Evolutionary conservation across 192 early-diverging fungal species (phyloP).

Genomic region (Pecoramyces ruminantium): DNA sequence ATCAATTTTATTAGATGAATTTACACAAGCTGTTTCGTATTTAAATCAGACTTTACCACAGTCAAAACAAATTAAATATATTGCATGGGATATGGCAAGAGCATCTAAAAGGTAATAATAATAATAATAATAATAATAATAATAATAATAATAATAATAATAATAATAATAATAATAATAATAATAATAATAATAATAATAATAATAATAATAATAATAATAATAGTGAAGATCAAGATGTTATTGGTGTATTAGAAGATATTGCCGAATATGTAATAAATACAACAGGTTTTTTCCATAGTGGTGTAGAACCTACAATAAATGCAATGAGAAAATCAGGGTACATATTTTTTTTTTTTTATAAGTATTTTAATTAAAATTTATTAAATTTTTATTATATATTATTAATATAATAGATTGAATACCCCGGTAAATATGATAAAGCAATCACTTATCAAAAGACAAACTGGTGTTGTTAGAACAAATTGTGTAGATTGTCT

Average conservation of each 20-base stretch:
- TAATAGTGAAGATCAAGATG: slow-evolving; percentile 58
- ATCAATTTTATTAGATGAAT: slow-evolving; percentile 69
- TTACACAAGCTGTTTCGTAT: slow-evolving; percentile 61
- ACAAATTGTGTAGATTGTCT: slow-evolving; percentile 98
- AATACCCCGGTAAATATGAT: not conserved
- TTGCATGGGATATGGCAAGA: slow-evolving; percentile 96
- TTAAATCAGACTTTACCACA: slow-evolving; percentile 78
- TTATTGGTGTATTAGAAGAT: slow-evolving; percentile 73
- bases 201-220: not conserved
- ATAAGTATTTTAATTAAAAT: no score
- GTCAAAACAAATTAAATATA: slow-evolving; percentile 65
- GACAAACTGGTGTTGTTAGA: slow-evolving; percentile 76
- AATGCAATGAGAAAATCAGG: slow-evolving; percentile 6
- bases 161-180: not conserved
- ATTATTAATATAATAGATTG: not conserved
- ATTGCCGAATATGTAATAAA: slow-evolving; percentile 70
- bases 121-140: not conserved
- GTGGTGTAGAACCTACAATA: slow-evolving; percentile 48
- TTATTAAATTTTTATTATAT: no score
- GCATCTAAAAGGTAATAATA: slow-evolving; percentile 63
- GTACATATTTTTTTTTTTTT: no score
- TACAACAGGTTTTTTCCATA: slow-evolving; percentile 85
- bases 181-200: not conserved
- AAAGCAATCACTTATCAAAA: slow-evolving; percentile 12
- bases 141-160: not conserved